Base-by-base conservation (phyloP, 495 filamentous ascomycete species). In the Cercophora samala region DNA sequence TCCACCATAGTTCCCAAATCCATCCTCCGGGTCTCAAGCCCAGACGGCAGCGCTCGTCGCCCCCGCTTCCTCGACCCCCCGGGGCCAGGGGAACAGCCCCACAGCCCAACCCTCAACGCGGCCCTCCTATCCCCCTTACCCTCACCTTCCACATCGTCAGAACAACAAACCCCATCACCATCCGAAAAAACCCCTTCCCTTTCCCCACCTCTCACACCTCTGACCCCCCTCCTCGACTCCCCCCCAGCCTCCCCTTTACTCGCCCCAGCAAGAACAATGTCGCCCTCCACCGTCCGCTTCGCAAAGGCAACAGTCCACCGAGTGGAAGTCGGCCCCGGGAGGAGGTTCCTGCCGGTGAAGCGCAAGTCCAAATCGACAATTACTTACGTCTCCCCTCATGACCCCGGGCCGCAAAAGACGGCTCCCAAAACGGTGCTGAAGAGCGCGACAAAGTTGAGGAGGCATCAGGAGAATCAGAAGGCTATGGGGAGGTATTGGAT, bases 401-500 rank as follows among this genome's bases (percentile, higher is more conserved):
- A 77, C 63, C 72, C 74, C 6, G 72, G 68, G 15, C 46, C 66
- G 15, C 66, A 70, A 53, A 64, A 69, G 32, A 66, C 54, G 60
- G 56, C 62, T 0, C 75, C 73, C 18, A 73, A 69, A 51, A 68
- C 52, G 17, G 64, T 66, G 18, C 54, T 72, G 24, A 69, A 69
- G 58, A 77, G 69, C 60, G 72, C 74, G 4, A 73, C 71, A 5
- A 76, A 77, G 67, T 58, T 73, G 63, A 59, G 72, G 42, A 62
- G 75, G 9, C 75, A 77, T 52, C 70, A 74, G 58, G 72, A 74
- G 65, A 77, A 77, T 66, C 75, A 77, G 60, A 66, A 64, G 25
- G 75, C 75, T 29, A 77, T 77, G 75, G 72, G 70, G 5, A 60
- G 74, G 32, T 77, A 77, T 58, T 77, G 75, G 75, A 64, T 70